A percentile compares a stretch with the other conserved stretches of the same genome.
Evolutionary conservation across 148 eudicot species (phyloP).

Genomic region (Oxyria digyna): DNA sequence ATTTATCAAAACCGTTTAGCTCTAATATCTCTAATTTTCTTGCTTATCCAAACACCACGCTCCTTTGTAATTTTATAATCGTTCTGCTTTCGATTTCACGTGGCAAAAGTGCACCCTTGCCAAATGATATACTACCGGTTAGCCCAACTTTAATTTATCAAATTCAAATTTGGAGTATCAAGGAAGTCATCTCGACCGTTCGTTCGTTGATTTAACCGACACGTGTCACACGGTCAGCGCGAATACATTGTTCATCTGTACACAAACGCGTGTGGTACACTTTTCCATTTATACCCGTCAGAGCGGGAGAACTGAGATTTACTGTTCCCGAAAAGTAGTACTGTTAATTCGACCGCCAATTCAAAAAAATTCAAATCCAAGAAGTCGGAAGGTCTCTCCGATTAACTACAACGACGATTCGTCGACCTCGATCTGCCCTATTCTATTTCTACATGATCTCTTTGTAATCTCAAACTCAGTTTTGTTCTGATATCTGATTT

Average conservation of each 20-base stretch:
- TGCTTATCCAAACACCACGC: not conserved
- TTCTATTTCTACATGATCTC: not conserved
- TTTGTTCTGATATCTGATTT: not conserved
- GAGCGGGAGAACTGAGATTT: not conserved
- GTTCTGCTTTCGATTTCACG: not conserved
- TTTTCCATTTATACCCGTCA: not conserved
- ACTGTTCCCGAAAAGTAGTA: not conserved
- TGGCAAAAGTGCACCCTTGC: not conserved
- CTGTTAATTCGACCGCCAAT: not conserved
- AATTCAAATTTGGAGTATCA: not conserved
- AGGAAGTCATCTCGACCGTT: not conserved
- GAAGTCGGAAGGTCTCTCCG: not conserved
- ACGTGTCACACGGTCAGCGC: not conserved
- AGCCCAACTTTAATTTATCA: not conserved
- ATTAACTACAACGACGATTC: not conserved
- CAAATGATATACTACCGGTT: not conserved
- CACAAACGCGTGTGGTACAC: not conserved
- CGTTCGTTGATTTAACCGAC: not conserved
- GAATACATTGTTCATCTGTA: not conserved
- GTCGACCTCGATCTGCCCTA: not conserved
- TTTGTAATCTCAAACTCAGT: not conserved
- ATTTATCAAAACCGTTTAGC: no score
- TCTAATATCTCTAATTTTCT: no score
- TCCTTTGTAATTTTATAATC: not conserved
- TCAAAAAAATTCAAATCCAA: slow-evolving; percentile 1